Evolutionary conservation across 164 flowering plant genomes (phyloP).

Genomic region (Tetracentron sinense): DNA sequence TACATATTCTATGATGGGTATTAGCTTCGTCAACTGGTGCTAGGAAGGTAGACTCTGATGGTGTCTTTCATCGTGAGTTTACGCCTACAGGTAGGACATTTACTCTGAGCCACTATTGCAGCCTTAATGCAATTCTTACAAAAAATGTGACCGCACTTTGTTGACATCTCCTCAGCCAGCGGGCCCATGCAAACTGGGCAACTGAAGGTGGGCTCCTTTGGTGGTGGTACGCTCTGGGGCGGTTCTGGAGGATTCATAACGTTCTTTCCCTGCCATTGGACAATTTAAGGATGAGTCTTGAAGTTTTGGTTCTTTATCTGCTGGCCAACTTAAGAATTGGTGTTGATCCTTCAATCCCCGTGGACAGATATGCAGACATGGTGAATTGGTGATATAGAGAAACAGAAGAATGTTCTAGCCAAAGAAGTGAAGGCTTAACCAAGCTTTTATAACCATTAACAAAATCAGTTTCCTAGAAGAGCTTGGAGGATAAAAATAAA

Average conservation of each 20-base stretch:
- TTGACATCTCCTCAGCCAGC: conserved; percentile 49
- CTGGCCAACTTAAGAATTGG: no score
- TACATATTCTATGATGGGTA: no score
- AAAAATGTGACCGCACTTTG: no score
- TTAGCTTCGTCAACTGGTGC: conserved; percentile 26
- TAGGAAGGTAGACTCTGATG: conserved; percentile 61
- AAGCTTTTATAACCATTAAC: no score
- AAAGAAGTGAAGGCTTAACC: no score
- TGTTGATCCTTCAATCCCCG: no score
- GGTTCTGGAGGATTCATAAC: conserved; percentile 1
- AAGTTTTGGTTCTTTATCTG: no score
- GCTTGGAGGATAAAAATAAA: no score
- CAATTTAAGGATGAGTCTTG: neutral
- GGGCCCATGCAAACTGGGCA: conserved; percentile 70
- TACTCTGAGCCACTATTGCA: conserved; percentile 41
- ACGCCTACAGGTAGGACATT: conserved; percentile 67
- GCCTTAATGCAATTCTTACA: conserved; percentile 47
- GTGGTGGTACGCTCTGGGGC: conserved; percentile 13
- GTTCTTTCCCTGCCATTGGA: conserved; percentile 24
- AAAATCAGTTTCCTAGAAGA: no score
- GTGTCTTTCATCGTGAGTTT: conserved; percentile 39
- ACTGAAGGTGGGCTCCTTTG: conserved; percentile 42
- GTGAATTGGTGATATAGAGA: no score
- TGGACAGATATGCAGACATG: no score
- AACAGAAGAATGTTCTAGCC: no score